These are phyloP conservation scores for Colletotrichum orbiculare DNA, from an alignment of 2,329 filamentous ascomycete species.

Conservation along the genomic window DNA sequence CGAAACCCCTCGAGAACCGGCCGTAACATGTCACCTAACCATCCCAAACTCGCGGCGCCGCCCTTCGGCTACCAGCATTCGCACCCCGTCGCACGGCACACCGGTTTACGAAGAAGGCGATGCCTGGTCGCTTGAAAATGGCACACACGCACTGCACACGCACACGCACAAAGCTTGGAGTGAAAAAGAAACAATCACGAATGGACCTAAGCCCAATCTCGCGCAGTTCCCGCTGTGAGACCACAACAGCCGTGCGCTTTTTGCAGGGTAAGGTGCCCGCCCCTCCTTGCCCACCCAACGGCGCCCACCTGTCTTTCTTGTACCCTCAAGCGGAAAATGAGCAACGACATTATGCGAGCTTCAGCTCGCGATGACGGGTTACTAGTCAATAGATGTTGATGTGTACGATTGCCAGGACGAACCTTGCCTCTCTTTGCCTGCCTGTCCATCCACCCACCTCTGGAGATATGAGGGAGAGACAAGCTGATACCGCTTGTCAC, in stretches of 20 bases:
- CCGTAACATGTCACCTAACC: background rate
- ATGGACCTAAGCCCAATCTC: background rate
- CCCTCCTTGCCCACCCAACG: too few species aligned
- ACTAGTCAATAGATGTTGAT: too few species aligned
- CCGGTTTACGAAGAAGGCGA: background rate
- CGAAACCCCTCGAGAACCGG: background rate
- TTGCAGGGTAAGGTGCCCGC: background rate
- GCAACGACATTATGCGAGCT: too few species aligned
- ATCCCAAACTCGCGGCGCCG: conserved; percentile 22
- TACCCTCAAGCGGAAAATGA: too few species aligned
- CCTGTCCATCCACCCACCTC: background rate
- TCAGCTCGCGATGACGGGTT: too few species aligned
- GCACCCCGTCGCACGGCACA: conserved; percentile 12
- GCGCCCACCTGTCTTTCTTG: too few species aligned
- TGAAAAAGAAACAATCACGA: background rate
- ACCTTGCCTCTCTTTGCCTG: background rate
- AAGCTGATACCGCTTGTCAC: too few species aligned
- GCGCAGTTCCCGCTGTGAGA: conserved; percentile 15
- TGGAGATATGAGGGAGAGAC: too few species aligned
- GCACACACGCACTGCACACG: too few species aligned
- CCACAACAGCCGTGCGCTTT: conserved; percentile 15
- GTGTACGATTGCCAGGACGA: too few species aligned
- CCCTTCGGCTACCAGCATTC: conserved; percentile 24
- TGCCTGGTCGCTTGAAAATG: too few species aligned
- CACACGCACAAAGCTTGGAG: too few species aligned